A percentile compares a stretch with the other conserved stretches of the same genome.
phyloP scores from a whole-genome alignment of 1,284 basidiomycete genomes.

The Ceratobasidium sp. region DNA sequence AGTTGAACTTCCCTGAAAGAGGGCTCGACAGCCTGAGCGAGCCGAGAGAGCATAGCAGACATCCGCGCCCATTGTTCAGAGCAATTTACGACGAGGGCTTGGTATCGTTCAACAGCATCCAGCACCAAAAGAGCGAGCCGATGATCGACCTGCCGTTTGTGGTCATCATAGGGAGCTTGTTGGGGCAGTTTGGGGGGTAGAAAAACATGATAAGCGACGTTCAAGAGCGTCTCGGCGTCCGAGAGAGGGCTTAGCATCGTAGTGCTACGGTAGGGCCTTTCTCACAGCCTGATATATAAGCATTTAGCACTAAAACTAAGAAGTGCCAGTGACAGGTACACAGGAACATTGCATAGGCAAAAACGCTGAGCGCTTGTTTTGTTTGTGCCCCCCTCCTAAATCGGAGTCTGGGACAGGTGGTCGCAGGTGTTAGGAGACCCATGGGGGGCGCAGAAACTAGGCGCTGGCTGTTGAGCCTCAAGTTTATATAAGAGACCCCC shows the following conservation, averaged over 20 bases:
- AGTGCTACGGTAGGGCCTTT: constrained; percentile 47
- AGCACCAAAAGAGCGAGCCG: background rate
- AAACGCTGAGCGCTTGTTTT: too few relatives aligned
- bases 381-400: too few relatives aligned
- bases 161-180: background rate
- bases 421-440: too few relatives aligned
- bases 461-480: too few relatives aligned
- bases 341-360: too few relatives aligned
- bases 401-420: too few relatives aligned
- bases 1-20: background rate
- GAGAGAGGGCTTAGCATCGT: constrained; percentile 51
- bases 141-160: background rate
- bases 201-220: constrained; percentile 21
- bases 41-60: background rate
- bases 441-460: too few relatives aligned
- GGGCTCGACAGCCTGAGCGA: background rate
- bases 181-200: constrained; percentile 14
- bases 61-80: background rate
- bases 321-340: too few relatives aligned
- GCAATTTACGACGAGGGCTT: background rate
- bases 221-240: background rate
- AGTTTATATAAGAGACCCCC: too few relatives aligned
- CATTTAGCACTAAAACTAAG: too few relatives aligned
- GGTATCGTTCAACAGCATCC: background rate
- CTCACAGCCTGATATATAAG: too few relatives aligned